Percentiles rank a stretch among this genome's conserved stretches.
Conservation (phyloP, 257 asterid genomes). For the Dorcoceras hygrometricum region DNA sequence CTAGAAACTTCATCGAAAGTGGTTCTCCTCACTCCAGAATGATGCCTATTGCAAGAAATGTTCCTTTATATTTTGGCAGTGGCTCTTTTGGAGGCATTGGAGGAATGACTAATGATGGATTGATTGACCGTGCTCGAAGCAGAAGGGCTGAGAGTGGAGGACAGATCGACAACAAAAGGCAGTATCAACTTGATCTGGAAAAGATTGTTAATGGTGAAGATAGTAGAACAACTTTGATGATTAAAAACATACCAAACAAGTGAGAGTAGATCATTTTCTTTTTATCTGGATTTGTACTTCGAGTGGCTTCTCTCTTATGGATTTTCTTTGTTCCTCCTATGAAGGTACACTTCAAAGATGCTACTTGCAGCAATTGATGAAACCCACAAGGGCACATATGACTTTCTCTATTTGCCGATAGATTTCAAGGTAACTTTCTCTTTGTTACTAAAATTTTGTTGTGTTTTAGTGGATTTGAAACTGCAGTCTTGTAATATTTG, state of each 20-base stretch:
- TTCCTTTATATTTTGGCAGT: slow-evolving; percentile 59
- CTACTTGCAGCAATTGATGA: slow-evolving; percentile 87
- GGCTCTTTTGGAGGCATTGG: slow-evolving; percentile 73
- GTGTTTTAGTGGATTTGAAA: slow-evolving; percentile 20
- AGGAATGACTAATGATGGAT: slow-evolving; percentile 43
- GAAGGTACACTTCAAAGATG: slow-evolving; percentile 96
- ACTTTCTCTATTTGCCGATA: slow-evolving; percentile 91
- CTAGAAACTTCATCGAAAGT: slow-evolving; percentile 56
- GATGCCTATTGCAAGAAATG: slow-evolving; percentile 62
- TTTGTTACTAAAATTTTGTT: not conserved
- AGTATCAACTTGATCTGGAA: slow-evolving; percentile 86
- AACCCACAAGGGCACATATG: slow-evolving; percentile 84
- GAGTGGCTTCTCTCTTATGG: slow-evolving; percentile 16
- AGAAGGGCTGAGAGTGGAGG: slow-evolving; percentile 64
- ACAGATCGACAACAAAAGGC: slow-evolving; percentile 74
- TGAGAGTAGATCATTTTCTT: slow-evolving; percentile 38
- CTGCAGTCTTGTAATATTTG: slow-evolving; percentile 1
- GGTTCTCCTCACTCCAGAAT: slow-evolving; percentile 68
- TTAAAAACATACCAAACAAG: slow-evolving; percentile 97
- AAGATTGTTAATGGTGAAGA: slow-evolving; percentile 78
- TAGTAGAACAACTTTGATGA: slow-evolving; percentile 86
- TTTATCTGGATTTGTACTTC: slow-evolving; percentile 9
- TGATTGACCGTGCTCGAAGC: slow-evolving; percentile 63
- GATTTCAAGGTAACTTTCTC: slow-evolving; percentile 78
- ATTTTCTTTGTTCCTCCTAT: slow-evolving; percentile 18